phyloP scores from a whole-genome alignment of 768 basidiomycete species.

The Lentinus tigrinus region DNA sequence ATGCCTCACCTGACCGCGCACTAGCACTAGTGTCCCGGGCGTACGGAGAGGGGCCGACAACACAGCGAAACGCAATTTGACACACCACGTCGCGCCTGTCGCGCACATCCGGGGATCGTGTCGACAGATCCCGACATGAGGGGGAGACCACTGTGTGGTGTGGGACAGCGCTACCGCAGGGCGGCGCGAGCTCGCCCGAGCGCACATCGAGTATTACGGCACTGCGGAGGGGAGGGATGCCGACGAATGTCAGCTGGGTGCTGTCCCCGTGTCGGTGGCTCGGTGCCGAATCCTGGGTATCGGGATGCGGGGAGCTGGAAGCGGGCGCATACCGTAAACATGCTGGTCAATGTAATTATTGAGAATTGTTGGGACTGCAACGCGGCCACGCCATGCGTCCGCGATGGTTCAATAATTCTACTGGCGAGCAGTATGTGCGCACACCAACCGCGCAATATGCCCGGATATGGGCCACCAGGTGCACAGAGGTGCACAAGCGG shows the following conservation, averaged over 20 bases:
- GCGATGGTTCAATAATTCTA: neutral
- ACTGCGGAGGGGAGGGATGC: neutral
- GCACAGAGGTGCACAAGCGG: neutral
- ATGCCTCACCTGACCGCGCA: neutral
- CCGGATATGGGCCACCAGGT: neutral
- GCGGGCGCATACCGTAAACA: neutral
- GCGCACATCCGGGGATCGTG: neutral
- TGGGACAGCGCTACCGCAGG: neutral
- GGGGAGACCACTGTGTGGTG: neutral
- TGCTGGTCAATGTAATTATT: neutral
- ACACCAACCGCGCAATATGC: neutral
- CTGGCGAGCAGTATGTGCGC: neutral
- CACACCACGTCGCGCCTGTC: neutral
- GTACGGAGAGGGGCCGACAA: neutral
- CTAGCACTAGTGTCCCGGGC: neutral
- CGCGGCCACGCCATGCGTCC: neutral
- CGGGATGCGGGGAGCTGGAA: neutral
- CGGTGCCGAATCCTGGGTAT: neutral
- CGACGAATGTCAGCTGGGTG: neutral
- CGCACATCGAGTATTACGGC: too few species aligned
- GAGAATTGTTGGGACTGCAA: neutral
- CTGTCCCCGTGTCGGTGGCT: neutral
- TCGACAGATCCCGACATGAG: neutral
- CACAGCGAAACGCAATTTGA: neutral
- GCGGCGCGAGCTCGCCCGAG: too few species aligned